Evolutionary conservation across 148 eudicot species (phyloP), one percentile per base, ranked within the genome.

Genomic region (Fagopyrum esculentum): DNA sequence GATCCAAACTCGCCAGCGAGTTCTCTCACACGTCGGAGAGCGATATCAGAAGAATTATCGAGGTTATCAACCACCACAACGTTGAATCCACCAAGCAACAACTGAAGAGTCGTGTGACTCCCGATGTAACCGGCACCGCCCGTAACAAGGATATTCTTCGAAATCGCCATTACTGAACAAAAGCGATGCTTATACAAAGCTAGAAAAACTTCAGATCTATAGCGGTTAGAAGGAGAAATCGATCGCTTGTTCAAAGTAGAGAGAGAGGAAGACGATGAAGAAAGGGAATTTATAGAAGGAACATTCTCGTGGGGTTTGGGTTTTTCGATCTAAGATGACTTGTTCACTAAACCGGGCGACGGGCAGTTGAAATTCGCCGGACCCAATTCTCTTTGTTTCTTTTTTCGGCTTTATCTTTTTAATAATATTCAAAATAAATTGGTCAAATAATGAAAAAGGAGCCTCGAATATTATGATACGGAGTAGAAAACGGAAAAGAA

Each of bases 51-150:
- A 15, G 99, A 80, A 78, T 96, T 96, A 54, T 92, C 90, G 15
- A 92, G 89, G 79, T 96, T 92, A 71, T 96, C 99, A 43, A 92
- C 77, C n/a, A 90, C 90, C 64, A 92, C 91, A 1, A 85, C 87
- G 77, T 84, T 92, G 76, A 81, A 87, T 1, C 95, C 99, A 11
- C 88, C 91, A 30, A 85, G 68, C 29, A 96, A 74, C 49, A 96
- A 79, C 73, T 96, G 98, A 45, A 92, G 82, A 73, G 90, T 82
- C 60, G 99, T 96, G 82, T 96, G 99, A 71, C 86, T 92, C 4
- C 99, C 99, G 22, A 96, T 90, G 77, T 96, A 96, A n/a, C 99
- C 99, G 26, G 97, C 97, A 0, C 99, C 99, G 0, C 99, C 99
- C 2, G 98, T 96, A 44, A 96, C 99, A 72, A 96, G 80, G 55